Evolutionary conservation across 2,329 filamentous ascomycete species (phyloP), one percentile per base, ranked within the genome.

Genomic region (Cladobotryum mycophilum): DNA sequence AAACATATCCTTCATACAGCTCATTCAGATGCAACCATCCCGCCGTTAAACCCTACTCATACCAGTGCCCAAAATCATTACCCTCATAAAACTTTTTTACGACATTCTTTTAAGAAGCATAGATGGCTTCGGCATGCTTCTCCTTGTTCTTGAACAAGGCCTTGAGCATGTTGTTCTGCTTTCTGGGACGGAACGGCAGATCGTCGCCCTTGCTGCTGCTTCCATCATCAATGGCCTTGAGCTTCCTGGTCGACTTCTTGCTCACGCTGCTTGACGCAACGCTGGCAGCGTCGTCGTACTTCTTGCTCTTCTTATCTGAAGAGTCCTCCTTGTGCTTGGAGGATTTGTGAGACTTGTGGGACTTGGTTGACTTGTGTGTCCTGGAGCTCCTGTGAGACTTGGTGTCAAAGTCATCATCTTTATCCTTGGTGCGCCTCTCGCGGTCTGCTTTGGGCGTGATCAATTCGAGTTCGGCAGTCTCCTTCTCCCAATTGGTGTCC

Each of bases 61-160:
- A 20, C 34, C 40, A 43, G 25, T 30, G 9, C 25, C 25, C 25
- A 30, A 20, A 30, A 30, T 30, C 25, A 30, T 30, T 30, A 30
- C 25, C 25, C 25, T 30, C 25, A 6, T 30, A 30, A 20, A 35
- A n/a, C n/a, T n/a, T n/a, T n/a, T n/a, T n/a, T n/a, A n/a, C n/a
- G n/a, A n/a, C n/a, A n/a, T 7, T 40, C 41, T 25, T 25, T 20
- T 22, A 30, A 43, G 41, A 37, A n/a, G 36, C 35, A 13, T 4
- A 30, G 7, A 38, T 15, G n/a, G 34, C 41, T n/a, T 51, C 47
- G 8, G 41, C 40, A 1, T 45, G 48, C 18, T 74, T 70, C 64
- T 76, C 77, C 66, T 78, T 80, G 66, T 71, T 76, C 69, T 76
- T 79, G 61, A 83, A 82, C 51, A 82, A 56, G 3, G 72, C 66